A percentile compares a stretch with the other conserved stretches of the same genome.
These are phyloP conservation scores for Lactarius evosmus DNA, from an alignment of 768 basidiomycete genomes.

Conservation along the genomic window DNA sequence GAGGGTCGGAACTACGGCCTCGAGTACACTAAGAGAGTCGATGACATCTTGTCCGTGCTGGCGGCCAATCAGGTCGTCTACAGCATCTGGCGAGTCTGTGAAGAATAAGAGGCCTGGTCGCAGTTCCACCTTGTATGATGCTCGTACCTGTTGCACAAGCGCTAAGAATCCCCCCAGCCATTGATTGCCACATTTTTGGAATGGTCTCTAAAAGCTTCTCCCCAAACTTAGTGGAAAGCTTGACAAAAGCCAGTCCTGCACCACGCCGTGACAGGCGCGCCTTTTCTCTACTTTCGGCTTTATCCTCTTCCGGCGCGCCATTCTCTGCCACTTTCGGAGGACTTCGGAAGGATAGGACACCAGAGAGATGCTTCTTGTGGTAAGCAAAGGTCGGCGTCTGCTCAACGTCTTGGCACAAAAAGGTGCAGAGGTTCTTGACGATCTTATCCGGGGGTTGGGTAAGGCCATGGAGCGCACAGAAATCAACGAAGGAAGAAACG, in stretches of 20 bases:
- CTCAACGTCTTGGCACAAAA: conserved; percentile 88
- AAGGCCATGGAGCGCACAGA: conserved; percentile 70
- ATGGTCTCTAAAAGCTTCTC: conserved; percentile 65
- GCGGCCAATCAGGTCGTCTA: conserved; percentile 64
- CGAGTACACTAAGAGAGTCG: conserved; percentile 87
- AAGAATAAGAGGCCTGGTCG: neutral
- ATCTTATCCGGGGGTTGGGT: conserved; percentile 92
- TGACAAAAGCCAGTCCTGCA: conserved; percentile 75
- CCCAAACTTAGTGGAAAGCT: conserved; percentile 77
- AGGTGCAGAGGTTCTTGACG: conserved; percentile 94
- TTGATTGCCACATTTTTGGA: conserved; percentile 95
- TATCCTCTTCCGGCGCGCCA: conserved; percentile 45
- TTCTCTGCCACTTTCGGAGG: conserved; percentile 35
- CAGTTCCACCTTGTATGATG: conserved; percentile 1
- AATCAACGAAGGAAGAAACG: conserved; percentile 84
- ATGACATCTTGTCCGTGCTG: conserved; percentile 86
- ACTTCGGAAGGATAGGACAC: conserved; percentile 72
- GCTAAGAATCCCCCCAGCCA: conserved; percentile 72
- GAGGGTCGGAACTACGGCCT: conserved; percentile 74
- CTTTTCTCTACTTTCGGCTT: conserved; percentile 53
- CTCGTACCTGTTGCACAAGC: conserved; percentile 63
- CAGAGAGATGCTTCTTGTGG: conserved; percentile 56
- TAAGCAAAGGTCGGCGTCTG: conserved; percentile 87
- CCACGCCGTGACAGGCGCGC: conserved; percentile 79
- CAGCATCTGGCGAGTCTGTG: conserved; percentile 45